Evolutionary conservation across 345 rosid species (phyloP).

Genomic region (Eucalyptus erythrocorys): DNA sequence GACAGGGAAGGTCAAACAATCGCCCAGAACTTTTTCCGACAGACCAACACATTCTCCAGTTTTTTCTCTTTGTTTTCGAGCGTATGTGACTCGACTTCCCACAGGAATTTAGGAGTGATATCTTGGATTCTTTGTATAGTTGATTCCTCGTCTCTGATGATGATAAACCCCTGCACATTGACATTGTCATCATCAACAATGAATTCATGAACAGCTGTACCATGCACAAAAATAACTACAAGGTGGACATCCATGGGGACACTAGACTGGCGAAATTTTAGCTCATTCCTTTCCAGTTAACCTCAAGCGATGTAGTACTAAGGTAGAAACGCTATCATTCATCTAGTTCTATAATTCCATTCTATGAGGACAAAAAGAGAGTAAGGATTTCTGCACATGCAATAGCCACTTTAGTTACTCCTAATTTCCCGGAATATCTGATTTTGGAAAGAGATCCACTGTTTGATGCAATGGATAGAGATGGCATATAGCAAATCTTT

Average conservation of each 20-base stretch:
- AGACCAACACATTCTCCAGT: slow-evolving; percentile 52
- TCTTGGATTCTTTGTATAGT: slow-evolving; percentile 40
- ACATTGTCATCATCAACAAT: background rate
- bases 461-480: background rate
- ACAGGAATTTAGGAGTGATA: slow-evolving; percentile 59
- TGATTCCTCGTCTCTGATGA: slow-evolving; percentile 71
- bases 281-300: background rate
- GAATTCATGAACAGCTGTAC: background rate
- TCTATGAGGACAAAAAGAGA: background rate
- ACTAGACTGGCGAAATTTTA: background rate
- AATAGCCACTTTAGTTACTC: background rate
- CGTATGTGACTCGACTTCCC: slow-evolving; percentile 65
- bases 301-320: background rate
- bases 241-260: background rate
- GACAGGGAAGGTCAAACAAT: slow-evolving; percentile 11
- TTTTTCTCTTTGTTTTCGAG: slow-evolving; percentile 46
- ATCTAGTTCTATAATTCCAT: background rate
- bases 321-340: background rate
- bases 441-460: background rate
- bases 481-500: background rate
- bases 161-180: slow-evolving; percentile 55
- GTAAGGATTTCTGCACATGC: background rate
- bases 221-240: background rate
- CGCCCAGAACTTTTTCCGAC: slow-evolving; percentile 88
- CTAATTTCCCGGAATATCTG: background rate